Evolutionary conservation across 164 flowering plant genomes (phyloP).

Genomic region (Stephania japonica): DNA sequence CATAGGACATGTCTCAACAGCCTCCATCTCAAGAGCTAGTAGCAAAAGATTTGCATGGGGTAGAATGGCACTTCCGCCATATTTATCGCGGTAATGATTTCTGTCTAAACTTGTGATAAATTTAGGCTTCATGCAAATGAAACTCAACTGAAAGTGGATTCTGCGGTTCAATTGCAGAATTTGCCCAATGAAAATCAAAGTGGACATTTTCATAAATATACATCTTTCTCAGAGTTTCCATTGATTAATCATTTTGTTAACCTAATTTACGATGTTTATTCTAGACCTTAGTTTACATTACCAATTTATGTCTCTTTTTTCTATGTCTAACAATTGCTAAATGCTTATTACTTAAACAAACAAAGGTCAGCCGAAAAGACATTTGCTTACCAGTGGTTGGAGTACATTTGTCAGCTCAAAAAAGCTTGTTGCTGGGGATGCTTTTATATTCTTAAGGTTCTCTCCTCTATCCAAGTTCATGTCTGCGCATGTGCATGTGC

Average conservation of each 20-base stretch:
- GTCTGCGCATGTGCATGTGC: background rate
- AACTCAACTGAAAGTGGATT: background rate
- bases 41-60: slow-evolving; percentile 59
- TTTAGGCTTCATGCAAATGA: background rate
- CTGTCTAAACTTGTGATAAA: background rate
- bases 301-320: background rate
- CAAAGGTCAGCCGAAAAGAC: slow-evolving; percentile 62
- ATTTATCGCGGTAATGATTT: slow-evolving; percentile 47
- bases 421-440: slow-evolving; percentile 51
- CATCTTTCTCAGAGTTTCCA: background rate
- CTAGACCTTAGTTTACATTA: background rate
- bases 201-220: background rate
- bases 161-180: background rate
- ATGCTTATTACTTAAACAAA: slow-evolving; percentile 2
- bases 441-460: slow-evolving; percentile 45
- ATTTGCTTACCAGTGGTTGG: slow-evolving; percentile 68
- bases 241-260: background rate
- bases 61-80: slow-evolving; percentile 56
- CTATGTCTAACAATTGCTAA: background rate
- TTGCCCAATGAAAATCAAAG: background rate
- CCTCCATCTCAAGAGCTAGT: slow-evolving; percentile 52
- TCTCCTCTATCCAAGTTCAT: background rate
- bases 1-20: slow-evolving; percentile 49
- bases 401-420: slow-evolving; percentile 52
- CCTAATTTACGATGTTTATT: too few relatives aligned